A percentile compares a stretch with the other conserved stretches of the same genome.
phyloP scores from a whole-genome alignment of 2,329 filamentous ascomycete species.

The Colletotrichum sp. region DNA sequence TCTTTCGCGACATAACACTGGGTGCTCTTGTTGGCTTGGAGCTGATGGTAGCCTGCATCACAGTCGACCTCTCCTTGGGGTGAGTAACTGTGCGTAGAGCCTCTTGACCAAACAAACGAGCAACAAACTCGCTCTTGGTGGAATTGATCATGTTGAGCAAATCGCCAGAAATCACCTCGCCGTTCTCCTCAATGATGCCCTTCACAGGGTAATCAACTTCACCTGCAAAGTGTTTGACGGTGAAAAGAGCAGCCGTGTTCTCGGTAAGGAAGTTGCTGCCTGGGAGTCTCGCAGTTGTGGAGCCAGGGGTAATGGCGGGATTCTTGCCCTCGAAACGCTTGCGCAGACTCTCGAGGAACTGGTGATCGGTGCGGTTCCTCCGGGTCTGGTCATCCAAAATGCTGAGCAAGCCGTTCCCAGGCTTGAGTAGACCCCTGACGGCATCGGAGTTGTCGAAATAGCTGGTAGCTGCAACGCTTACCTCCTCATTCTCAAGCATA shows the following conservation, averaged over 20 bases:
- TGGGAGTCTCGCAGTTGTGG: constrained; percentile 76
- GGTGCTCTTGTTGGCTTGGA: constrained; percentile 93
- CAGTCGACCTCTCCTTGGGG: constrained; percentile 85
- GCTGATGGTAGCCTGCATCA: constrained; percentile 95
- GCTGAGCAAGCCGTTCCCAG: constrained; percentile 89
- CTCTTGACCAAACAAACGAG: constrained; percentile 94
- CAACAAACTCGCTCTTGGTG: constrained; percentile 87
- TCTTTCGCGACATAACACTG: constrained; percentile 87
- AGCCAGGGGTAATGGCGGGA: constrained; percentile 81
- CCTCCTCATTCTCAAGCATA: constrained; percentile 91
- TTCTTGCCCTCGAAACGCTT: constrained; percentile 97
- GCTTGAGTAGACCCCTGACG: constrained; percentile 88
- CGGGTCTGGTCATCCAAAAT: constrained; percentile 96
- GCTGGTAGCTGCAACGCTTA: constrained; percentile 86
- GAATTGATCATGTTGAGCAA: constrained; percentile 91
- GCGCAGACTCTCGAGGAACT: constrained; percentile 87
- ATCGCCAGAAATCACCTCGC: constrained; percentile 94
- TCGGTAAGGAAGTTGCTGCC: constrained; percentile 91
- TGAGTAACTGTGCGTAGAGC: constrained; percentile 92
- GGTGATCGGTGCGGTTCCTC: constrained; percentile 85
- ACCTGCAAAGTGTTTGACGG: constrained; percentile 93
- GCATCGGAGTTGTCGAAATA: constrained; percentile 99
- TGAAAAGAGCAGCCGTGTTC: constrained; percentile 82
- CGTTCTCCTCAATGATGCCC: constrained; percentile 91
- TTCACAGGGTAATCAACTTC: constrained; percentile 93